Percentiles rank a stretch among this genome's conserved stretches.
phyloP scores from a whole-genome alignment of 257 asterid genomes.

The Handroanthus guayacan region DNA sequence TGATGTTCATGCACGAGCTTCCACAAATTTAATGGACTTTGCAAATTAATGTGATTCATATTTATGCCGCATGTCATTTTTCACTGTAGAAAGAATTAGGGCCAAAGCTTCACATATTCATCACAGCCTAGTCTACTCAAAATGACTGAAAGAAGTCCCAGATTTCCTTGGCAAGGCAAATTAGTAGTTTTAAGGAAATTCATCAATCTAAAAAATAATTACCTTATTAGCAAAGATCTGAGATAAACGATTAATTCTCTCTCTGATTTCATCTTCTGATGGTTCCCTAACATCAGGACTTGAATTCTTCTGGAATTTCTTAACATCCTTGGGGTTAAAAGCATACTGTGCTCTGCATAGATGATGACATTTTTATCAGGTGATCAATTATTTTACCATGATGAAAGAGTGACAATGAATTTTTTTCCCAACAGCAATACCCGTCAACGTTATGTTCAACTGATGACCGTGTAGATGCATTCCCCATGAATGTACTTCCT shows the following conservation, averaged over 20 bases:
- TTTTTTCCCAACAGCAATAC: slow-evolving; percentile 46
- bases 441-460: slow-evolving; percentile 61
- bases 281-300: slow-evolving; percentile 50
- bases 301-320: slow-evolving; percentile 49
- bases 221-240: slow-evolving; percentile 63
- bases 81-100: neutral
- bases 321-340: slow-evolving; percentile 83
- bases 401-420: slow-evolving; percentile 6
- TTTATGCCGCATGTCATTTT: neutral
- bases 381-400: slow-evolving; percentile 13
- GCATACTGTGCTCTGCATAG: slow-evolving; percentile 69
- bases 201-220: slow-evolving; percentile 11
- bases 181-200: neutral
- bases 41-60: neutral
- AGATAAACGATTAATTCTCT: slow-evolving; percentile 62
- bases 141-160: neutral
- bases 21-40: slow-evolving; percentile 1
- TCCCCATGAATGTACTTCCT: slow-evolving; percentile 47
- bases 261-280: slow-evolving; percentile 68
- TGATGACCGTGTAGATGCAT: slow-evolving; percentile 50
- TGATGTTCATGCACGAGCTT: neutral
- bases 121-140: neutral
- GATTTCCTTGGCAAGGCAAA: neutral
- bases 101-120: slow-evolving; percentile 2
- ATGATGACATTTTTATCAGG: slow-evolving; percentile 6